Evolutionary conservation across 108 stramenopile genomes (phyloP), one percentile per base, ranked within the genome.

Genomic region (Pseudonitzschia pungens): DNA sequence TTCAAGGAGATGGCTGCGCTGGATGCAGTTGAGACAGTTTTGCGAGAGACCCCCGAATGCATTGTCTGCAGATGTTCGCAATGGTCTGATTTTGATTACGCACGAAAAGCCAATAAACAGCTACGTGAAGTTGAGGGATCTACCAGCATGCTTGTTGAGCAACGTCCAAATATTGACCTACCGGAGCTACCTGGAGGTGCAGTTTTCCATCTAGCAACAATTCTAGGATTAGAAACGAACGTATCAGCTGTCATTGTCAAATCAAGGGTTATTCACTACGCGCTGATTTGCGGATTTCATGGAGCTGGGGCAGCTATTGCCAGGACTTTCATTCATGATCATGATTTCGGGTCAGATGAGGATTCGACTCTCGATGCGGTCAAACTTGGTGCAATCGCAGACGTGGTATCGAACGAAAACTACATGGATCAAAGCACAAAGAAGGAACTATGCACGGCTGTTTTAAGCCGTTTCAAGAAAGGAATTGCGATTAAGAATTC

Each of bases 181-280:
- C 88, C 86, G 8, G 76, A 83, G 20, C 74, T 87, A 75, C 88
- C 88, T 24, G 88, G 86, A 26, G 83, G 70, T 15, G 75, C 77
- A n/a, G 71, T 89, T 26, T 84, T 91, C 64, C 81, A 86, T 41
- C 63, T 91, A 18, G 83, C 90, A 1, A 86, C 76, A 31, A 79
- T 87, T 16, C 65, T 91, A 21, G 90, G 85, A 52, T 58, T 83
- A 33, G 63, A 65, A 31, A 36, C 74, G 57, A 67, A 65, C 0
- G 44, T 55, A 8, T 70, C 79, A 9, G 70, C 75, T 28, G 75
- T 88, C 20, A 15, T 83, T 21, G 83, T 87, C 22, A 86, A 87
- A 68, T 70, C 42, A 22, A 64, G 70, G 11, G 85, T 91, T 68
- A 79, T 80, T 27, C 71, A 75, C 24, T 73, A 77, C 68, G 88